Conservation (phyloP, 805 yeast species). For the Scheffersomyces lignosus region DNA sequence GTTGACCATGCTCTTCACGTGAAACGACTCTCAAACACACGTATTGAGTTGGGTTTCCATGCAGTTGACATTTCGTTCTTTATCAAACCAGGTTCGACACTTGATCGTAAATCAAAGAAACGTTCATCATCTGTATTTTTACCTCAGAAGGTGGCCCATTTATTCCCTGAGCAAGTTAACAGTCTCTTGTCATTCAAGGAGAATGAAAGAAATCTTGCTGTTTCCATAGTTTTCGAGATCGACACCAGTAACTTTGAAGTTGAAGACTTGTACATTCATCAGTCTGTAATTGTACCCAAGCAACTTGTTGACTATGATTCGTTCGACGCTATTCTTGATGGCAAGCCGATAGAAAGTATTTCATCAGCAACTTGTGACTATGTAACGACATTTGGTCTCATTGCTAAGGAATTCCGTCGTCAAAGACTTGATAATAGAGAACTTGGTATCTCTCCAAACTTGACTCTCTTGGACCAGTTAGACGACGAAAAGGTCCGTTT, state of each 20-base stretch:
- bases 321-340: constrained; percentile 51
- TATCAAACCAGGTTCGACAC: constrained; percentile 66
- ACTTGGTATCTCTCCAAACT: constrained; percentile 48
- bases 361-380: constrained; percentile 64
- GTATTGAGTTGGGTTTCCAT: constrained; percentile 83
- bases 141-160: constrained; percentile 69
- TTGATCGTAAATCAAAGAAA: constrained; percentile 88
- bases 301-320: constrained; percentile 53
- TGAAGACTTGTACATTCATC: constrained; percentile 75
- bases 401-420: constrained; percentile 68
- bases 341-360: constrained; percentile 22
- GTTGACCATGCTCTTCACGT: constrained; percentile 84
- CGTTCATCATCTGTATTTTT: constrained; percentile 86
- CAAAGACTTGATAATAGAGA: constrained; percentile 57
- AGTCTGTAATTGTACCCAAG: constrained; percentile 66
- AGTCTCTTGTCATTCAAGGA: constrained; percentile 61
- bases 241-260: constrained; percentile 72
- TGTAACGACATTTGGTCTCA: constrained; percentile 59
- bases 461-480: constrained; percentile 72
- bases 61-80: constrained; percentile 75
- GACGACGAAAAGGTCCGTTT: constrained; percentile 83
- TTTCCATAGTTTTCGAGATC: constrained; percentile 79
- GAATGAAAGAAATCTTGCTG: constrained; percentile 59
- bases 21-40: constrained; percentile 56
- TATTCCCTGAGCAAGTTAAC: constrained; percentile 68